A percentile compares a stretch with the other conserved stretches of the same genome.
Conservation (phyloP, 2,329 filamentous ascomycete genomes). For the Paraphoma chrysanthemicola region DNA sequence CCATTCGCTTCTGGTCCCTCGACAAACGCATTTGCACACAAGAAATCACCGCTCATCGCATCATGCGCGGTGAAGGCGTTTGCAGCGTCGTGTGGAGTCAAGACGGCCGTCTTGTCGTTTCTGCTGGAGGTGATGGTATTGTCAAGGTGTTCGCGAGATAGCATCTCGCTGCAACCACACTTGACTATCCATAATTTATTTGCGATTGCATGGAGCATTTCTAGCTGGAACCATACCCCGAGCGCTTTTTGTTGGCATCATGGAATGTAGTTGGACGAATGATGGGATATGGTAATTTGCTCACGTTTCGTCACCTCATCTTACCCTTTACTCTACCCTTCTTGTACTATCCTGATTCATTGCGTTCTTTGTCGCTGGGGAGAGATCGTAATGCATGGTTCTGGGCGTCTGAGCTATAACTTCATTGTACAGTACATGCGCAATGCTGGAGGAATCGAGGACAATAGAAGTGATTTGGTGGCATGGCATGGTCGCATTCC, state of each 20-base stretch:
- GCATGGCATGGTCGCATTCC: neutral
- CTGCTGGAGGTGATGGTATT: slow-evolving; percentile 90
- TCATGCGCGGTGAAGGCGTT: slow-evolving; percentile 96
- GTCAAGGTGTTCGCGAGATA: slow-evolving; percentile 80
- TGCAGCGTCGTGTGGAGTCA: slow-evolving; percentile 95
- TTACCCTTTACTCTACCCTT: slow-evolving; percentile 8
- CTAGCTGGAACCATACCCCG: slow-evolving; percentile 26
- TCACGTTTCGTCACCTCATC: neutral
- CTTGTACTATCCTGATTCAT: slow-evolving; percentile 12
- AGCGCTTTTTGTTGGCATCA: slow-evolving; percentile 14
- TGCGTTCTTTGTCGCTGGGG: slow-evolving; percentile 1
- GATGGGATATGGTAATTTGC: slow-evolving; percentile 20
- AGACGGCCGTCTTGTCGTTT: slow-evolving; percentile 93
- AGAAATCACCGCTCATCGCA: slow-evolving; percentile 89
- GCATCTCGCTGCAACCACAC: slow-evolving; percentile 13
- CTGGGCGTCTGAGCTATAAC: slow-evolving; percentile 3
- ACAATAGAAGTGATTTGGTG: slow-evolving; percentile 2
- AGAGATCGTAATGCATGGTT: slow-evolving; percentile 9
- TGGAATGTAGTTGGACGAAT: slow-evolving; percentile 14
- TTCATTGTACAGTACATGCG: slow-evolving; percentile 8
- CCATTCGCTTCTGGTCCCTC: slow-evolving; percentile 93
- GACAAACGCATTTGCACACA: slow-evolving; percentile 96
- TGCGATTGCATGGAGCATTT: slow-evolving; percentile 22
- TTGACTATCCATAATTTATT: slow-evolving; percentile 14
- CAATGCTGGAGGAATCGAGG: neutral